Conservation (phyloP, 805 yeast genomes). For the Ogataea thermomethanolica region DNA sequence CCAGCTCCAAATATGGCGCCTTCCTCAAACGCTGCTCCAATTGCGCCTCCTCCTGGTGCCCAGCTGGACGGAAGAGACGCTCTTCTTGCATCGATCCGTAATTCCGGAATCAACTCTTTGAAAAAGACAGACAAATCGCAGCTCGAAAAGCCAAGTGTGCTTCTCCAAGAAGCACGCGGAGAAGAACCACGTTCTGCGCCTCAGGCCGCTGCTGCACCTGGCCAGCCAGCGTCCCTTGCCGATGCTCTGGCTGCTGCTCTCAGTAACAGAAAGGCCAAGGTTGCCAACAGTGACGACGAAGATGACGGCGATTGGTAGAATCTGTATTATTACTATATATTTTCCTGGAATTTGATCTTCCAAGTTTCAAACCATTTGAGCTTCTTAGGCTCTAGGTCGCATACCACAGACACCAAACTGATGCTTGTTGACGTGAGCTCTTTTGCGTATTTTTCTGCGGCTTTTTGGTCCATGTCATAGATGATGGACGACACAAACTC, state of each 20-base stretch:
- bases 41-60: slow-evolving; percentile 4
- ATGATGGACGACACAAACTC: slow-evolving; percentile 56
- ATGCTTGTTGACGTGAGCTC: slow-evolving; percentile 22
- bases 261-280: slow-evolving; percentile 76
- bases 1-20: slow-evolving; percentile 9
- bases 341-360: slow-evolving; percentile 41
- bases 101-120: slow-evolving; percentile 68
- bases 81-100: slow-evolving; percentile 78
- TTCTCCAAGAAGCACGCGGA: slow-evolving; percentile 70
- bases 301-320: slow-evolving; percentile 71
- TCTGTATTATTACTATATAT: slow-evolving; percentile 5
- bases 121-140: slow-evolving; percentile 80
- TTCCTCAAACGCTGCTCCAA: slow-evolving; percentile 25
- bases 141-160: slow-evolving; percentile 71
- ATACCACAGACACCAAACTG: slow-evolving; percentile 38
- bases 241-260: slow-evolving; percentile 88
- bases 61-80: slow-evolving; percentile 73
- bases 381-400: slow-evolving; percentile 49
- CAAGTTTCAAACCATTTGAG: slow-evolving; percentile 57
- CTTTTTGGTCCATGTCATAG: slow-evolving; percentile 40
- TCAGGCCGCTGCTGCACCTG: slow-evolving; percentile 37
- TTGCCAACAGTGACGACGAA: slow-evolving; percentile 77
- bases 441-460: slow-evolving; percentile 23
- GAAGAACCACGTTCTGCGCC: slow-evolving; percentile 41
- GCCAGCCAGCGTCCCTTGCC: slow-evolving; percentile 64